phyloP scores from a whole-genome alignment of 441 rosid genomes.

The Erysimum pusillum region DNA sequence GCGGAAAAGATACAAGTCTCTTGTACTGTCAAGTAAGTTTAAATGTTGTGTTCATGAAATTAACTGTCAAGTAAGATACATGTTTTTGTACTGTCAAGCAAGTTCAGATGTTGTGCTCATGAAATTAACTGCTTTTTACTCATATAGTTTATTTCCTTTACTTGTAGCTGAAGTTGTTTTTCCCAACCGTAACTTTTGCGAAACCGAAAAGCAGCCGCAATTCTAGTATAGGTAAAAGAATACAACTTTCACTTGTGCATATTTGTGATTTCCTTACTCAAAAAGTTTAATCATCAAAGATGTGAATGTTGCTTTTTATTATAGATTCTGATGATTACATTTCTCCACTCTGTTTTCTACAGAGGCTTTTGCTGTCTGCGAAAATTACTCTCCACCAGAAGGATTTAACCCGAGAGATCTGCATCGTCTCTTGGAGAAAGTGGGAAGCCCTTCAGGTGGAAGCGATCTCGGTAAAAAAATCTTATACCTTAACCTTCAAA shows the following conservation, averaged over 20 bases:
- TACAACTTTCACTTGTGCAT: constrained; percentile 30
- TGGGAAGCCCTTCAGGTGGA: constrained; percentile 93
- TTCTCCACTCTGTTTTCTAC: constrained; percentile 40
- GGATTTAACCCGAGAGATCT: constrained; percentile 88
- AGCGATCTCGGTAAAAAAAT: constrained; percentile 74
- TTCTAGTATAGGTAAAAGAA: constrained; percentile 90
- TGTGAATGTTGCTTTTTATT: background rate
- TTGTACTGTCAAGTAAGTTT: constrained; percentile 85
- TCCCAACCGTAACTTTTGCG: constrained; percentile 92
- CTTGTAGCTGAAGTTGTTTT: constrained; percentile 87
- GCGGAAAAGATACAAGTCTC: constrained; percentile 98
- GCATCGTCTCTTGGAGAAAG: constrained; percentile 86
- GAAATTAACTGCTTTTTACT: constrained; percentile 18
- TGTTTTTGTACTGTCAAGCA: constrained; percentile 96
- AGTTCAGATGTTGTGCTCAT: constrained; percentile 25
- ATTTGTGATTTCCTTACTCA: constrained; percentile 30
- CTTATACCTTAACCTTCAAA: background rate
- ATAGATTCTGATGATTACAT: constrained; percentile 35
- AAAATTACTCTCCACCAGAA: constrained; percentile 90
- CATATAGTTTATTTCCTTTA: constrained; percentile 28
- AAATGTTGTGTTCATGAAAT: constrained; percentile 15
- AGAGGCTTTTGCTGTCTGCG: constrained; percentile 99
- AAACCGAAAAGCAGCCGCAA: constrained; percentile 99
- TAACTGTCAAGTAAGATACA: constrained; percentile 57
- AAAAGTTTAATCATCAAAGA: constrained; percentile 35